Evolutionary conservation across 495 filamentous ascomycete genomes (phyloP), one percentile per base, ranked within the genome.

Genomic region (Aspergillus indologenus): DNA sequence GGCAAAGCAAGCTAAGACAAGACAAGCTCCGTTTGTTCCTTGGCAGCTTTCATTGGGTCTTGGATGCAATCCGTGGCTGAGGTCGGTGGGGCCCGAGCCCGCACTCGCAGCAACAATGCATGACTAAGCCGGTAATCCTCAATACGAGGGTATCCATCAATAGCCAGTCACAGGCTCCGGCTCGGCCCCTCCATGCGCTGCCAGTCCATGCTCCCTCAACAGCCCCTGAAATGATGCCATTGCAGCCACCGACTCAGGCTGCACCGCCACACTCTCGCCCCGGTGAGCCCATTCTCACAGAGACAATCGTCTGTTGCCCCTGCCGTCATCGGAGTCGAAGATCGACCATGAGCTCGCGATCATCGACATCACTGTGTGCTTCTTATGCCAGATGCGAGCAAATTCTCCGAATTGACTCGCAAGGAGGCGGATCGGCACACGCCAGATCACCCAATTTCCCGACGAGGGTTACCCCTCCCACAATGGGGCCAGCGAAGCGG

Each of bases 1-100:
- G 22, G 15, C 15, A n/a, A n/a, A n/a, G 48, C 34, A 29, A 51
- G 48, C 48, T 51, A 51, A 51, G 48, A 34, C 48, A 29, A 51
- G 48, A 51, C 48, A 51, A 51, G 48, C 48, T 51, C 24, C 23
- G 11, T 11, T 40, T 7, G 7, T 15, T 11, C 12, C 23, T 31
- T 17, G 48, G 23, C 17, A 24, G 15, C n/a, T 18, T 1, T 29
- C 34, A 40, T n/a, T 18, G 17, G 23, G 48, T 3, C 48, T 1
- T 51, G 48, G n/a, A 31, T 15, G 7, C 5, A 7, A 40, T 8
- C 34, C 34, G 34, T 51, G 48, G 48, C 48, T 8, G 23, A 23
- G 1, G 5, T 2, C 34, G 9, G 34, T 40, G 34, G 34, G 12
- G 5, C 34, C 26, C 9, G 26, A 14, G 34, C 12, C 34, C 34